phyloP scores from a whole-genome alignment of 2,329 filamentous ascomycete species.

The Phyllosticta citribraziliensis region DNA sequence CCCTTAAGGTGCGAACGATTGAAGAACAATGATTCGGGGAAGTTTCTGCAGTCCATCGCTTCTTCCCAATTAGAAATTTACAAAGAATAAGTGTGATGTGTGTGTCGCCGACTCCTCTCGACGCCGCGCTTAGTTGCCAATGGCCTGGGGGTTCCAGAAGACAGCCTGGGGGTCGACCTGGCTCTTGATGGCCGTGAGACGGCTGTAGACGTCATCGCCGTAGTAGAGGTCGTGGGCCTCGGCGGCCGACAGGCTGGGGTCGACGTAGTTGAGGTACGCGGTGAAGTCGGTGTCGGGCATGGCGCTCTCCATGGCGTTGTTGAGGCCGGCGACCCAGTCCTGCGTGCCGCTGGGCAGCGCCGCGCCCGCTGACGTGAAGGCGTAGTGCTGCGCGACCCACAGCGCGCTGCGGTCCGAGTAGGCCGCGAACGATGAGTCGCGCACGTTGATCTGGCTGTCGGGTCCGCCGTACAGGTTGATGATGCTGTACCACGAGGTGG shows the following conservation, averaged over 20 bases:
- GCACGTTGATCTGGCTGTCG: conserved; percentile 25
- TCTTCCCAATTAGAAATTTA: not conserved
- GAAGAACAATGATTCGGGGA: no score
- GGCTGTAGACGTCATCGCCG: conserved; percentile 26
- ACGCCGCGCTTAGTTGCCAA: conserved; percentile 17
- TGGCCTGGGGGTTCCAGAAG: conserved; percentile 30
- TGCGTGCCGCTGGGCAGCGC: conserved; percentile 24
- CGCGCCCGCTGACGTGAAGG: conserved; percentile 10
- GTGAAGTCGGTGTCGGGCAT: conserved; percentile 34
- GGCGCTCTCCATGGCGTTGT: conserved; percentile 28
- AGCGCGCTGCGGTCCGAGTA: conserved; percentile 28
- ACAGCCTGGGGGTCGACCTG: conserved; percentile 30
- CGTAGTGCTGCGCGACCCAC: conserved; percentile 30
- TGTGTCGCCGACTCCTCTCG: not conserved
- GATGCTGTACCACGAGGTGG: conserved; percentile 25
- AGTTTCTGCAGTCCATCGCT: no score
- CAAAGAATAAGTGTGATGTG: not conserved
- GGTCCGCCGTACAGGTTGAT: conserved; percentile 31
- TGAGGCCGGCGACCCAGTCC: conserved; percentile 33
- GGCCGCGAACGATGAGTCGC: conserved; percentile 24
- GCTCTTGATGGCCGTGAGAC: conserved; percentile 29
- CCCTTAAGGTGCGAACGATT: no score
- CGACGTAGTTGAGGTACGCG: conserved; percentile 46
- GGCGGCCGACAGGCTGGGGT: conserved; percentile 37
- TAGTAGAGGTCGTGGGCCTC: conserved; percentile 44